Conservation (phyloP, 768 basidiomycete genomes). For the Mycena leptocephala region DNA sequence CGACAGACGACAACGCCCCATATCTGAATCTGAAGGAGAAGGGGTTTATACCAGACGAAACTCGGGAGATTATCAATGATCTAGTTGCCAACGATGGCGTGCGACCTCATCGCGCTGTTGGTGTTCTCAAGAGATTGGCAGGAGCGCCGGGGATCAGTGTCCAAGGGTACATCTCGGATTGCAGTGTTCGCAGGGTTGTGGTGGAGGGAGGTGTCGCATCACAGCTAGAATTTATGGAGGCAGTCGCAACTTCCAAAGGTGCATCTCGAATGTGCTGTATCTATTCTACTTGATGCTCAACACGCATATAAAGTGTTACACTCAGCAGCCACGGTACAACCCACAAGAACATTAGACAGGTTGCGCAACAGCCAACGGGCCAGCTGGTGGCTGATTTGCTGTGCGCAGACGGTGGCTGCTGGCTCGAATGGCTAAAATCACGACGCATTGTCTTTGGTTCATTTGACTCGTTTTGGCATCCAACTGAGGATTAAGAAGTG, state of each 20-base stretch:
- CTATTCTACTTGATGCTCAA: too few species aligned
- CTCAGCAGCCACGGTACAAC: conserved; percentile 37
- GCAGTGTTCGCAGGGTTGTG: background rate
- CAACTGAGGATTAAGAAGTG: too few species aligned
- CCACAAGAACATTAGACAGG: too few species aligned
- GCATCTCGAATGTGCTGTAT: background rate
- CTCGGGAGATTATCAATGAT: background rate
- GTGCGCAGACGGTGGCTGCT: too few species aligned
- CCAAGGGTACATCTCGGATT: background rate
- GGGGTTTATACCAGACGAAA: background rate
- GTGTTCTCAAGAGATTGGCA: background rate
- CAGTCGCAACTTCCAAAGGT: background rate
- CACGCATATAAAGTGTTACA: conserved; percentile 32
- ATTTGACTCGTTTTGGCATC: too few species aligned
- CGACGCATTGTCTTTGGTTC: too few species aligned
- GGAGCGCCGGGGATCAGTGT: background rate
- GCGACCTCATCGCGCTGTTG: background rate
- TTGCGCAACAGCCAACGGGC: too few species aligned
- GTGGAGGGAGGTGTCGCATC: background rate
- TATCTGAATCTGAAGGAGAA: background rate
- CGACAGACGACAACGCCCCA: too few species aligned
- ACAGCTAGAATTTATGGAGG: background rate
- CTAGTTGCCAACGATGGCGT: background rate
- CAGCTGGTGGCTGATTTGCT: too few species aligned
- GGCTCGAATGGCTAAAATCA: too few species aligned